A percentile compares a stretch with the other conserved stretches of the same genome.
Evolutionary conservation across 192 early-diverging fungal genomes (phyloP).

Genomic region (Backusella circina): DNA sequence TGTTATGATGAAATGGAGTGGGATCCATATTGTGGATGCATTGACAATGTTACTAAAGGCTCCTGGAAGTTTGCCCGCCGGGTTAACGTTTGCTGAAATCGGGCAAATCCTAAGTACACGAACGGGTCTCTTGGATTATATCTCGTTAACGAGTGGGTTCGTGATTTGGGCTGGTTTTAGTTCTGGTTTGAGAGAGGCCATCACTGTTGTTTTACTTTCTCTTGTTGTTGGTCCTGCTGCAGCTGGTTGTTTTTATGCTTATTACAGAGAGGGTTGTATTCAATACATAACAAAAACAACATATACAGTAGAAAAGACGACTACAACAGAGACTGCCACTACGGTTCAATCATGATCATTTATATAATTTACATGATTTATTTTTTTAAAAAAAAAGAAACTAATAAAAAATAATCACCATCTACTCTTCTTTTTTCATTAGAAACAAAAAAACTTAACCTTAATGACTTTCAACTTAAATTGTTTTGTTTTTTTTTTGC

Average conservation of each 20-base stretch:
- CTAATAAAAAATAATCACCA: not conserved
- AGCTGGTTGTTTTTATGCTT: slow-evolving; percentile 4
- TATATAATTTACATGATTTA: not conserved
- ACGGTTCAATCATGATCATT: not conserved
- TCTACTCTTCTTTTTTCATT: not conserved
- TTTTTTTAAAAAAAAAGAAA: not conserved
- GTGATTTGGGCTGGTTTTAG: slow-evolving; percentile 11
- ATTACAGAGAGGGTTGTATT: slow-evolving; percentile 11
- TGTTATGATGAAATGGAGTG: not conserved
- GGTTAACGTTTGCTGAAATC: not conserved
- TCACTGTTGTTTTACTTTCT: not conserved
- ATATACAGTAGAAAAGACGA: not conserved
- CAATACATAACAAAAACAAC: not conserved
- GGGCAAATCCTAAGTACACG: not conserved
- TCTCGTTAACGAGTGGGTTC: not conserved
- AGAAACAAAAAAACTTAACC: not conserved
- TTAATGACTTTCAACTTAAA: not conserved
- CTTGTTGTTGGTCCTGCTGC: slow-evolving; percentile 16
- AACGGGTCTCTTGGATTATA: not conserved
- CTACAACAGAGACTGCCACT: not conserved
- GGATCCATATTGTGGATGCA: slow-evolving; percentile 1
- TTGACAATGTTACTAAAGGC: slow-evolving; percentile 1
- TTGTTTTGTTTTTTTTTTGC: too few species aligned
- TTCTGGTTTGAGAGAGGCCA: not conserved
- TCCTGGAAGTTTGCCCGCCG: not conserved